Evolutionary conservation across 2,329 filamentous ascomycete genomes (phyloP), one percentile per base, ranked within the genome.

Genomic region (Fusarium buxicola): DNA sequence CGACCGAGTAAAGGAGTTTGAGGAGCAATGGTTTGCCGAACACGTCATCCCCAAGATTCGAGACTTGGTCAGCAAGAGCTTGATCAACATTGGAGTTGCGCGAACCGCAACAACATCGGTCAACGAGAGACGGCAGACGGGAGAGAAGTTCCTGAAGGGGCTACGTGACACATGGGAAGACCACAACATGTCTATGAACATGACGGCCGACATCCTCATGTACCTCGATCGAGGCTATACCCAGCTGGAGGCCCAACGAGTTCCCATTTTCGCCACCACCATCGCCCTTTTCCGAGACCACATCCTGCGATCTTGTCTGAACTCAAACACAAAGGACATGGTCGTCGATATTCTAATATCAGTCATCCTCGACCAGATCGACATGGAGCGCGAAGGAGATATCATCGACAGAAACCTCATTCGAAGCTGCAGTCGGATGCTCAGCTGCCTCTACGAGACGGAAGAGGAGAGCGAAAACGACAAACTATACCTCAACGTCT

Each of bases 201-300:
- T 98, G 94, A 89, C 92, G 46, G 93, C 94, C 5, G 95, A 98
- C 75, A 92, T 98, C 28, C 83, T 98, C 47, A 97, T 98, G 93
- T 97, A 97, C 73, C 92, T 99, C 82, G 94, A 99, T 73, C 90
- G 93, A 45, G 89, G 94, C 25, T 93, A 91, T 71, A 90, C 88
- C 45, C 82, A 88, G 31, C 71, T 74, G 45, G 92, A 96, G 62
- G 71, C 78, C 7, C 86, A 88, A 58, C 84, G 87, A 7, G 89
- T 92, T 0, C 90, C 91, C 1, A 95, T 97, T 51, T 97, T 94
- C 73, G 86, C 89, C 12, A 87, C 90, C 9, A 89, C 92, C 3
- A 96, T 99, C 82, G 89, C 89, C 3, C 82, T 97, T 2, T 99
- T 96, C 75, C 88, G 94, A 32, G 92, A 97, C 68, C 84, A 93